Conservation (phyloP, 2,329 filamentous ascomycete genomes). For the Fusarium globosum region DNA sequence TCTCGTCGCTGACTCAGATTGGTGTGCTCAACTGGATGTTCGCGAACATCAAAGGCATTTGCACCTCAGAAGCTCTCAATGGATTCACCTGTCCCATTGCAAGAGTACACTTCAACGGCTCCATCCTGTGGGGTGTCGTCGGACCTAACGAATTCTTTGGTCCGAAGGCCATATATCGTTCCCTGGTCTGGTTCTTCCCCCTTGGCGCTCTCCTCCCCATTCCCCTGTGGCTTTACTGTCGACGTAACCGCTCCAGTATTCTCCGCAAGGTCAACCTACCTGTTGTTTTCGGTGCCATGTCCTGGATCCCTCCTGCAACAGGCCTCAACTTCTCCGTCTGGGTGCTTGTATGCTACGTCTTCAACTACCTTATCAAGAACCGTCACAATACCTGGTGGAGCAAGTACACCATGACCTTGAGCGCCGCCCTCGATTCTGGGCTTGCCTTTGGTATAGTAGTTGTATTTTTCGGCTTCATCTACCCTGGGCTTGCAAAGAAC, state of each 20-base stretch:
- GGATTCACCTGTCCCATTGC: conserved; percentile 90
- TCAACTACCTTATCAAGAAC: conserved; percentile 80
- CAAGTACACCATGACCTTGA: conserved; percentile 91
- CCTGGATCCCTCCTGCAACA: conserved; percentile 88
- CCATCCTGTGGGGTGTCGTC: conserved; percentile 89
- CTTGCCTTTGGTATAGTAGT: conserved; percentile 85
- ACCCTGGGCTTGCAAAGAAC: conserved; percentile 76
- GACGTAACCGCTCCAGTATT: conserved; percentile 68
- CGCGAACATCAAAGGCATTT: conserved; percentile 77
- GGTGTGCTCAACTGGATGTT: conserved; percentile 93
- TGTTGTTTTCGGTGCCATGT: conserved; percentile 83
- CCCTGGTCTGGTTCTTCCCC: conserved; percentile 84
- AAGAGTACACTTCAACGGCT: conserved; percentile 89
- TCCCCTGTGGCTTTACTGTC: conserved; percentile 76
- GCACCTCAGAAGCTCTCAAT: conserved; percentile 82
- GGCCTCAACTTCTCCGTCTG: conserved; percentile 91
- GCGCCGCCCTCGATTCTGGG: conserved; percentile 84
- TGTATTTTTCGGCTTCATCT: conserved; percentile 88
- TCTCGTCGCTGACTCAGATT: conserved; percentile 85
- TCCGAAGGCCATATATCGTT: conserved; percentile 76
- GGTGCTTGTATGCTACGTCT: conserved; percentile 85
- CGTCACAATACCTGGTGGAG: conserved; percentile 83
- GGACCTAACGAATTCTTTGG: conserved; percentile 87
- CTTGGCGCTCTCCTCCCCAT: conserved; percentile 80
- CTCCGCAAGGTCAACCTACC: conserved; percentile 84